Evolutionary conservation across 2,329 filamentous ascomycete genomes (phyloP).

Genomic region (Botrytis porri): DNA sequence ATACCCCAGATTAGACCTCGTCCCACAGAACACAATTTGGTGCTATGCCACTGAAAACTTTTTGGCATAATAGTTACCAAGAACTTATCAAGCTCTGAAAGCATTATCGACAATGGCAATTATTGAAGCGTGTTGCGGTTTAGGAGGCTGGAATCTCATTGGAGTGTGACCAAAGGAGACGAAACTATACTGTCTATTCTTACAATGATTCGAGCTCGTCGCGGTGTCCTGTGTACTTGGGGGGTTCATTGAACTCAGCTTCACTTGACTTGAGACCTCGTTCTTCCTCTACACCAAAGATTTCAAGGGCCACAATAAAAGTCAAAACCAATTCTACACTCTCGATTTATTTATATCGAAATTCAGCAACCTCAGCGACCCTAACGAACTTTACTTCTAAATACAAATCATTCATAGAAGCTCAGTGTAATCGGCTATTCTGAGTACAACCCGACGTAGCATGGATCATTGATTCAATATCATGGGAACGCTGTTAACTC

Average conservation of each 20-base stretch:
- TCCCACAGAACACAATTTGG: not conserved
- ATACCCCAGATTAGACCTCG: not conserved
- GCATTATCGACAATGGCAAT: not conserved
- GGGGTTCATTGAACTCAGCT: not conserved
- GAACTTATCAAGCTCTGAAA: not conserved
- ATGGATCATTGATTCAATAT: not conserved
- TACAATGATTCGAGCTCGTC: not conserved
- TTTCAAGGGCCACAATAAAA: not conserved
- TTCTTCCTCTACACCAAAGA: too few species aligned
- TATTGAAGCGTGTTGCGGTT: not conserved
- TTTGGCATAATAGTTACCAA: not conserved
- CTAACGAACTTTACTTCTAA: not conserved
- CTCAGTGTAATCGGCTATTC: not conserved
- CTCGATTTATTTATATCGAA: not conserved
- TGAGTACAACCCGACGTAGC: not conserved
- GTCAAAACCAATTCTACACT: not conserved
- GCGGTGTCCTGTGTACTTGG: not conserved
- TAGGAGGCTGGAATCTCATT: not conserved
- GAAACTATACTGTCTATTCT: not conserved
- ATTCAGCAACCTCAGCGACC: not conserved
- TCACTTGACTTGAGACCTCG: not conserved
- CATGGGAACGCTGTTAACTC: not conserved
- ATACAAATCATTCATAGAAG: not conserved
- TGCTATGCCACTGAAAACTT: not conserved
- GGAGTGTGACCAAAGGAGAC: too few species aligned